Evolutionary conservation across 805 yeast genomes (phyloP).

Genomic region (Yarrowia divulgata): DNA sequence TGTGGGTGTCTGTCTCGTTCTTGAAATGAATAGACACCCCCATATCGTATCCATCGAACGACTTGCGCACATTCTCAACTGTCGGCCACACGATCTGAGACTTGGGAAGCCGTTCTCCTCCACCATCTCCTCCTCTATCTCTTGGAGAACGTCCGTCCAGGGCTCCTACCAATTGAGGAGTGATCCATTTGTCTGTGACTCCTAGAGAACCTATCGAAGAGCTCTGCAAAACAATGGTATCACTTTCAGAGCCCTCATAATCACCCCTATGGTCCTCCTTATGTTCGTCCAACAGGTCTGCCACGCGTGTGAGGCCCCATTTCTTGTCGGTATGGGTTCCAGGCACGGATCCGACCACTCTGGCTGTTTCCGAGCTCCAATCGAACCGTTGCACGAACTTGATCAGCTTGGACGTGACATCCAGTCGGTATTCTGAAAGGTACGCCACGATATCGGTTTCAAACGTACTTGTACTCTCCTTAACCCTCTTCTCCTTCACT

Average conservation of each 20-base stretch:
- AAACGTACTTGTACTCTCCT: conserved; percentile 40
- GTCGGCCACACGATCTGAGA: conserved; percentile 56
- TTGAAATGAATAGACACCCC: conserved; percentile 62
- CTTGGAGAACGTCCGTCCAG: not conserved
- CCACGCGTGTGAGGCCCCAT: conserved; percentile 2
- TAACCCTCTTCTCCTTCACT: not conserved
- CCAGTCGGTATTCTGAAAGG: conserved; percentile 44
- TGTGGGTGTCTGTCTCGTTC: conserved; percentile 45
- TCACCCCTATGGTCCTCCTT: conserved; percentile 11
- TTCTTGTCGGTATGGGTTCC: conserved; percentile 43
- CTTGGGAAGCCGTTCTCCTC: not conserved
- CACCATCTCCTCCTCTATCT: not conserved
- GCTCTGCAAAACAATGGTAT: conserved; percentile 44
- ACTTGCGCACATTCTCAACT: conserved; percentile 52
- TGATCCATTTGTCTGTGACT: conserved; percentile 42
- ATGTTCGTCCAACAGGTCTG: conserved; percentile 12
- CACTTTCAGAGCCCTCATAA: not conserved
- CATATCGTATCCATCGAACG: conserved; percentile 57
- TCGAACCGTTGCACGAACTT: conserved; percentile 44
- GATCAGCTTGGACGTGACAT: conserved; percentile 40
- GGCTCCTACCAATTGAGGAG: conserved; percentile 40
- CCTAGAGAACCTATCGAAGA: conserved; percentile 49
- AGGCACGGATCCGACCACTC: conserved; percentile 49
- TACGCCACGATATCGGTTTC: conserved; percentile 46
- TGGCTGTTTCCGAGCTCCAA: conserved; percentile 45